Evolutionary conservation across 192 early-diverging fungal genomes (phyloP).

Genomic region (Coemansia reversa): DNA sequence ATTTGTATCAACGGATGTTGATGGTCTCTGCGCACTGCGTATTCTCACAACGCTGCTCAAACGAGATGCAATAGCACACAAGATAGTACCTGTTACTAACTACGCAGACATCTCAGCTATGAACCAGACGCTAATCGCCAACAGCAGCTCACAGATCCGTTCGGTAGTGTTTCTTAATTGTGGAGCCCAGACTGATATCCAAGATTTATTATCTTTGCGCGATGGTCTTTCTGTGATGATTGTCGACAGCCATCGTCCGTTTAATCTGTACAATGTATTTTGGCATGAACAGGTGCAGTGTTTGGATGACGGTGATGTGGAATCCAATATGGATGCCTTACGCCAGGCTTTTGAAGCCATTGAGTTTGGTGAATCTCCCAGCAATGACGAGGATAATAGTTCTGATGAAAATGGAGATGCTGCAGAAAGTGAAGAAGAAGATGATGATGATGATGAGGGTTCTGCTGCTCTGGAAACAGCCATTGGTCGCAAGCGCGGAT

Average conservation of each 20-base stretch:
- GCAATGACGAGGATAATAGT: slow-evolving; percentile 13
- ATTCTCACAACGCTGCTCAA: slow-evolving; percentile 77
- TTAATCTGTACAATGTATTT: slow-evolving; percentile 81
- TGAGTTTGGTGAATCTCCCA: slow-evolving; percentile 31
- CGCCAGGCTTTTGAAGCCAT: slow-evolving; percentile 64
- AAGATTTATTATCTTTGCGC: slow-evolving; percentile 59
- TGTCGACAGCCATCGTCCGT: slow-evolving; percentile 85
- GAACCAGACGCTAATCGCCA: slow-evolving; percentile 56
- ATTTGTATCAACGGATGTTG: slow-evolving; percentile 76
- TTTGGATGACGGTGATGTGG: slow-evolving; percentile 84
- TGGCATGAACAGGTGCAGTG: slow-evolving; percentile 75
- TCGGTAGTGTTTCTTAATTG: slow-evolving; percentile 83
- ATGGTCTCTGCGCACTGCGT: slow-evolving; percentile 77
- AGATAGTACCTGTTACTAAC: slow-evolving; percentile 74
- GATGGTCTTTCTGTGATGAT: slow-evolving; percentile 70
- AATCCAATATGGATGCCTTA: slow-evolving; percentile 63
- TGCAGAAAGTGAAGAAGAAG: slow-evolving; percentile 15
- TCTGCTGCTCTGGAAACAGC: background rate
- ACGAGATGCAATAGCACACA: slow-evolving; percentile 77
- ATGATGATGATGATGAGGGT: slow-evolving; percentile 7
- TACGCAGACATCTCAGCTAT: slow-evolving; percentile 61
- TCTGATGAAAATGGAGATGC: slow-evolving; percentile 9
- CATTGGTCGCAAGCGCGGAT: slow-evolving; percentile 12
- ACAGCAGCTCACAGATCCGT: slow-evolving; percentile 59
- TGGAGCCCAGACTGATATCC: slow-evolving; percentile 76